Evolutionary conservation across 2,329 filamentous ascomycete genomes (phyloP), one percentile per base, ranked within the genome.

Genomic region (Xylariomycetidae sp.): DNA sequence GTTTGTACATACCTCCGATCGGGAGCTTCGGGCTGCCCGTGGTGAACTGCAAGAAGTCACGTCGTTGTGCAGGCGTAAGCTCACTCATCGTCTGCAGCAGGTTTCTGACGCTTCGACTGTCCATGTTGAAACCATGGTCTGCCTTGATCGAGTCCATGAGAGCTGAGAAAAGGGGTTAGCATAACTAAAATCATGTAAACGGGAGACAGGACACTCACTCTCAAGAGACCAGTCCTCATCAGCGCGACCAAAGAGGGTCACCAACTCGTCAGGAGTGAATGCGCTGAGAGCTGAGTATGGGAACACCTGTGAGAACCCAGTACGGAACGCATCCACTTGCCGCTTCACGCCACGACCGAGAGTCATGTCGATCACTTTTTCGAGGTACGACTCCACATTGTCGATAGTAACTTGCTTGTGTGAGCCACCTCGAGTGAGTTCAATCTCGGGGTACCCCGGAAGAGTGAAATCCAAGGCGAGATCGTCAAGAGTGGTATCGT

Each of bases 81-180:
- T 93, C 84, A 57, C 88, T 95, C 92, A 98, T 96, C 8, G 82
- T 82, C 52, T 95, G 88, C 13, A 98, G 71, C 45, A 98, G 60
- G 51, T 98, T 96, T 51, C 82, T 87, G 29, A 98, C 88, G 53
- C 85, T 95, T 65, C 82, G 85, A 69, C 90, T 96, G 57, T 98
- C 92, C 76, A 98, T 92, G 50, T 96, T 98, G 68, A 86, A 98
- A 7, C 92, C 92, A 56, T 98, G 92, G 50, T 98, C 92, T 18
- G 92, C 92, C 65, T 98, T 98, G 66, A 98, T 90, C 1, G 90
- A 95, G 55, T 98, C 92, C 76, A 93, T 93, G 25, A 98, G 76
- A 39, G 92, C 86, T 92, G 39, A 26, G 30, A n/a, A 42, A 35
- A 26, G 29, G 39, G 18, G 42, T 47, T 38, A 52, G 31, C 38